These are phyloP conservation scores for Suillus decipiens DNA, from an alignment of 768 basidiomycete genomes.

Conservation along the genomic window DNA sequence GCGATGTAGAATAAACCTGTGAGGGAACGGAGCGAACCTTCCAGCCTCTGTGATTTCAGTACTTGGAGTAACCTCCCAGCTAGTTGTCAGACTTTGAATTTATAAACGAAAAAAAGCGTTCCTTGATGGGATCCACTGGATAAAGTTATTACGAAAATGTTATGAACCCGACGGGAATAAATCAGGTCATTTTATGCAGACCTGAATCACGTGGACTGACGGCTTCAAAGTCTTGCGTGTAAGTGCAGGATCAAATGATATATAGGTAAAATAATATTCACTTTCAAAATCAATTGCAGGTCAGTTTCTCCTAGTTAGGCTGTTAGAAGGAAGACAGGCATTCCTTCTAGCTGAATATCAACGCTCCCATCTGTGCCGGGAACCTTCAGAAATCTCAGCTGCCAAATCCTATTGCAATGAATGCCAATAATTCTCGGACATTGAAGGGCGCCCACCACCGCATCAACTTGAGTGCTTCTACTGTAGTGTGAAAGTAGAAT, in stretches of 20 bases:
- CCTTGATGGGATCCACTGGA: background rate
- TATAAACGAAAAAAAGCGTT: background rate
- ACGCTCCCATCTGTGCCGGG: background rate
- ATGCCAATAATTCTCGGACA: background rate
- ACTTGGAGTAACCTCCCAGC: too few relatives aligned
- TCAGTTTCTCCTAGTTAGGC: background rate
- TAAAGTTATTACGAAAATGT: background rate
- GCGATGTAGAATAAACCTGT: background rate
- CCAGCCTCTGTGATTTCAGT: background rate
- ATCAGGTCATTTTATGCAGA: background rate
- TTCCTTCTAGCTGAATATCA: background rate
- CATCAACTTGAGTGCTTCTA: background rate
- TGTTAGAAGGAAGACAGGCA: background rate
- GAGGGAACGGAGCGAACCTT: background rate
- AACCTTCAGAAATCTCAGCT: background rate
- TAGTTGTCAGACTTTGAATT: background rate
- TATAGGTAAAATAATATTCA: background rate
- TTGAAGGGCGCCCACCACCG: background rate
- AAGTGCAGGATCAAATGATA: background rate
- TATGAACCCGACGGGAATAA: conserved; percentile 1
- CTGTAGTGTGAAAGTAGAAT: background rate
- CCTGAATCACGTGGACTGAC: background rate
- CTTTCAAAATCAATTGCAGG: background rate
- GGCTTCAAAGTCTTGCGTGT: too few relatives aligned
- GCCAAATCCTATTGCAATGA: too few relatives aligned